Base-by-base conservation (phyloP, 2,329 filamentous ascomycete genomes). In the Colletotrichum graminicola region DNA sequence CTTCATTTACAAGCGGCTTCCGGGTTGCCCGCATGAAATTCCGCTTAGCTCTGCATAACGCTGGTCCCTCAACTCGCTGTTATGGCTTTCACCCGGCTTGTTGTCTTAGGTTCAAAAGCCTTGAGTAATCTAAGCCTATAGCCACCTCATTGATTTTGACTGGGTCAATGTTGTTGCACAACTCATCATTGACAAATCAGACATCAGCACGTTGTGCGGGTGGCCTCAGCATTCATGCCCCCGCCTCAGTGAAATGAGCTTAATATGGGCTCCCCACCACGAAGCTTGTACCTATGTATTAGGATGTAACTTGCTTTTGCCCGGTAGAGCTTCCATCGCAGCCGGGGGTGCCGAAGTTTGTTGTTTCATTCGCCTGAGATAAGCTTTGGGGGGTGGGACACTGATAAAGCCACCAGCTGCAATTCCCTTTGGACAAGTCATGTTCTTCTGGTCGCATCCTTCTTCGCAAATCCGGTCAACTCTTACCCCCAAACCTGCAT, bases 391-490 rank as follows among this genome's bases (percentile, higher is more conserved):
- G n/a, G 45, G n/a, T 45, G 34, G 34, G 23, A 39, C 26, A n/a
- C 14, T 41, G 29, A 71, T 63, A 59, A 63, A 63, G 52, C 65
- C 59, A 67, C 12, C 16, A 43, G 21, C 21, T 36, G 51, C 36
- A n/a, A 34, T 32, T 32, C 52, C 43, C 54, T 49, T 18, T 23
- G 12, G 18, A 2, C 12, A 18, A 10, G 52, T 47, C 54, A n/a
- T 59, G 14, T 59, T 55, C 29, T 23, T 41, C 29, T 10, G n/a
- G 11, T 45, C 63, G 52, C 45, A 54, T 71, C 23, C 54, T 41
- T 71, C 68, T 54, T 71, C 65, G 68, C 68, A 63, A 59, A 34
- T 41, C 41, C 29, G 59, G 52, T n/a, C 64, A 55, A 36, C 57
- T 63, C 52, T 63, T 45, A 60, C 39, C 39, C 26, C 4, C 10